These are phyloP conservation scores for Plenodomus biglobosus DNA, from an alignment of 2,329 filamentous ascomycete species.

Conservation along the genomic window DNA sequence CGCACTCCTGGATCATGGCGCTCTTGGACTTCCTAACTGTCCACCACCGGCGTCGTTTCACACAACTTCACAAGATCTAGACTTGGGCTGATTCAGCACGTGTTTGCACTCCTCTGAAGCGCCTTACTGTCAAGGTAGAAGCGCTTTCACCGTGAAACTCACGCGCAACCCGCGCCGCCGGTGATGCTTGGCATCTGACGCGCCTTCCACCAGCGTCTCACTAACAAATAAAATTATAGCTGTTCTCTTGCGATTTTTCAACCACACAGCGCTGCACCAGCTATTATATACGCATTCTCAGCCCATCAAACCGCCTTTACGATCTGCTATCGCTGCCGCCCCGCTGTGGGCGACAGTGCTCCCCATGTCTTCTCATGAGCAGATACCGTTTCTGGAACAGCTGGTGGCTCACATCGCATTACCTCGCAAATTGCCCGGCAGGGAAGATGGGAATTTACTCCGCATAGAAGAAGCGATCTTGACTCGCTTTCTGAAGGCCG, in stretches of 20 bases:
- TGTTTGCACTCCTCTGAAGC: not conserved
- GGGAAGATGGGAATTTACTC: conserved; percentile 32
- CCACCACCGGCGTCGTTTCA: too few species aligned
- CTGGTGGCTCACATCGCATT: conserved; percentile 44
- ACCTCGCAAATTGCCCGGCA: conserved; percentile 44
- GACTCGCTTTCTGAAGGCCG: conserved; percentile 30
- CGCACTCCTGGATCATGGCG: too few species aligned
- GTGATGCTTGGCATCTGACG: not conserved
- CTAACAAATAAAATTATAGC: not conserved
- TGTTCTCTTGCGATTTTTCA: not conserved
- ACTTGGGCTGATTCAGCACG: not conserved
- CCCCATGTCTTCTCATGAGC: conserved; percentile 19
- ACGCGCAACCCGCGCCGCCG: not conserved
- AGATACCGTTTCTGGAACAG: conserved; percentile 20
- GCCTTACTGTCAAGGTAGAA: not conserved
- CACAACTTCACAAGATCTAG: not conserved
- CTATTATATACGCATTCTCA: not conserved
- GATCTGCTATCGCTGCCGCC: not conserved
- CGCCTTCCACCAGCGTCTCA: not conserved
- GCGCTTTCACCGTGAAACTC: not conserved
- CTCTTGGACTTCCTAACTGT: too few species aligned
- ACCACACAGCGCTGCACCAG: not conserved
- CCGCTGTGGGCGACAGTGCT: conserved; percentile 2
- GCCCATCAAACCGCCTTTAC: not conserved
- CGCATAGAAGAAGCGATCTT: conserved; percentile 34